Base-by-base conservation (phyloP, 2,329 filamentous ascomycete species). In the Dactylellina cionopaga region DNA sequence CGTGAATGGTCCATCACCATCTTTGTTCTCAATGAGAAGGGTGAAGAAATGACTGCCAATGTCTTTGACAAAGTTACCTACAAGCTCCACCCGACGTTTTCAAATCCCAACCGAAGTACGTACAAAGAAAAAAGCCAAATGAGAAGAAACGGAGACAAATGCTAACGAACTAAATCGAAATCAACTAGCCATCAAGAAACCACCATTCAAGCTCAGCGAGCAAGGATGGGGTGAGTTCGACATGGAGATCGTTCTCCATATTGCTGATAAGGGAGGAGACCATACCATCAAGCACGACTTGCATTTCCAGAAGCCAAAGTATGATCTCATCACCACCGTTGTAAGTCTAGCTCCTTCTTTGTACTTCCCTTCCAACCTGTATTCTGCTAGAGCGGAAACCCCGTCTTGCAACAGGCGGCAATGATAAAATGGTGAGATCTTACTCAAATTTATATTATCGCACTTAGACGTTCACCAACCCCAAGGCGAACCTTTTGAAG, bases 211-310 rank as follows among this genome's bases (percentile, higher is more conserved):
- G 75, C 96, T 96, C 81, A 85, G 88, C 75, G 96, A 99, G 81
- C 91, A 97, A 82, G 95, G 95, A 76, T 99, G 95, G 95, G 95
- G 95, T 78, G 95, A 98, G 83, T 99, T 99, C 80, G 95, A 98
- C 80, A 94, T 99, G 88, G 85, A 84, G 49, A 95, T 98, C 78
- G 88, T 91, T 74, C 86, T 96, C 76, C 90, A 89, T 79, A 91
- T 90, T 43, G 88, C 90, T 27, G 92, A 95, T 81, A 97, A 97
- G 84, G 90, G 87, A 65, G 88, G 89, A 66, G 94, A 96, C 78
- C 87, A 92, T 78, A 84, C 86, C 11, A 85, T 99, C 75, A 82
- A 85, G 54, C 95, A 99, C 81, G 95, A 99, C 79, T 86, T 99
- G 73, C 97, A 98, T 84, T 99, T 99, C 81, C 85, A 87, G 76